Conservation (phyloP, 2,329 filamentous ascomycete species). For the Neodidymelliopsis sp. region DNA sequence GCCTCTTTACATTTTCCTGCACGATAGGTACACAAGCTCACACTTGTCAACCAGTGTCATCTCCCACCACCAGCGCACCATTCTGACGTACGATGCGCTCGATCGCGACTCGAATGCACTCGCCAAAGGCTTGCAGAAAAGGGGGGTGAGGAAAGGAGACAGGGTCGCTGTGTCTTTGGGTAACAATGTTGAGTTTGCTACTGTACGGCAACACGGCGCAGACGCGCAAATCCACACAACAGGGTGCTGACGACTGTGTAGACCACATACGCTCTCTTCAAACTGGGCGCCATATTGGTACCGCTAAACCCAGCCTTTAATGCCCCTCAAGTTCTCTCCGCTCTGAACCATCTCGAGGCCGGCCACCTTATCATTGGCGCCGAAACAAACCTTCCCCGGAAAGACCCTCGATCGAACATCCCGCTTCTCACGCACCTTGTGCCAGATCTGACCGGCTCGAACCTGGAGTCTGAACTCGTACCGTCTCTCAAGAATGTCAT, state of each 20-base stretch:
- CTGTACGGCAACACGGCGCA: conserved; percentile 57
- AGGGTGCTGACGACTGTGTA: conserved; percentile 33
- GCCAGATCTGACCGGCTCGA: conserved; percentile 54
- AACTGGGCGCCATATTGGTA: conserved; percentile 92
- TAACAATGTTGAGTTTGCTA: conserved; percentile 83
- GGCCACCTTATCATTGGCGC: conserved; percentile 82
- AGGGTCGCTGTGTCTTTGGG: conserved; percentile 86
- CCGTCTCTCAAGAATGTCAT: conserved; percentile 76
- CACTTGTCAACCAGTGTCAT: conserved; percentile 56
- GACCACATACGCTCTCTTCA: conserved; percentile 86
- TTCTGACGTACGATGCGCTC: conserved; percentile 76
- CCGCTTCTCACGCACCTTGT: conserved; percentile 64
- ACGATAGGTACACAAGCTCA: neutral
- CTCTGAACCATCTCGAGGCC: conserved; percentile 76
- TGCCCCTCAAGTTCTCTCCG: conserved; percentile 76
- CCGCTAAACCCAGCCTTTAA: conserved; percentile 93
- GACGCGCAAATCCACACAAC: neutral
- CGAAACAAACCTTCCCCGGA: conserved; percentile 81
- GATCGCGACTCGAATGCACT: conserved; percentile 79
- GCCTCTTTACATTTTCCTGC: conserved; percentile 19
- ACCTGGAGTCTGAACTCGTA: conserved; percentile 64
- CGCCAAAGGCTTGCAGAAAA: conserved; percentile 71
- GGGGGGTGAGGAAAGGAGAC: conserved; percentile 82
- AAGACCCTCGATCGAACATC: conserved; percentile 66
- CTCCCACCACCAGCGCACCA: conserved; percentile 66